Percentiles rank a stretch among this genome's conserved stretches.
Conservation (phyloP, 106 monocot genomes). For the Allium sativum region DNA sequence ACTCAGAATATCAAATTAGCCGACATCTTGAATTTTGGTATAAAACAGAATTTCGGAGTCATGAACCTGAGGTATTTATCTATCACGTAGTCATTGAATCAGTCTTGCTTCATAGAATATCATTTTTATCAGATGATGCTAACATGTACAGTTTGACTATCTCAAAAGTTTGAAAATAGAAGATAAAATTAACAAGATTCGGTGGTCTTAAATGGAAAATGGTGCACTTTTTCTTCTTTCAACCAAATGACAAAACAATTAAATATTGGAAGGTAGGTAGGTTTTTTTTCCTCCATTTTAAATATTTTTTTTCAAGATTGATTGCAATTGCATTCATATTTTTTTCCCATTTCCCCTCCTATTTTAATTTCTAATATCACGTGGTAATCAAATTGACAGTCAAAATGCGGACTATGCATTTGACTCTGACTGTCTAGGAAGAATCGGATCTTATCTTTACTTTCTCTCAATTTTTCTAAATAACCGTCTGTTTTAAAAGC, state of each 20-base stretch:
- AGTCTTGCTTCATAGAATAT: not conserved
- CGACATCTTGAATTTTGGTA: conserved; percentile 70
- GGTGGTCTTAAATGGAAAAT: conserved; percentile 60
- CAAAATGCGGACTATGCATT: too few species aligned
- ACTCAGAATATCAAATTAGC: conserved; percentile 31
- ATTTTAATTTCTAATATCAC: too few species aligned
- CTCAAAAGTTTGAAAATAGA: conserved; percentile 91
- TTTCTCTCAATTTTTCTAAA: too few species aligned
- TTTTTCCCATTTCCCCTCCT: too few species aligned
- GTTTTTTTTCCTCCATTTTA: not conserved
- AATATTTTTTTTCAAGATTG: not conserved
- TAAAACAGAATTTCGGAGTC: conserved; percentile 79
- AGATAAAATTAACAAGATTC: conserved; percentile 78
- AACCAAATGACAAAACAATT: conserved; percentile 79
- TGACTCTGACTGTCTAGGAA: too few species aligned
- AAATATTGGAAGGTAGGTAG: conserved; percentile 69
- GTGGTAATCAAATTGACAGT: too few species aligned
- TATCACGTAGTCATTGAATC: not conserved
- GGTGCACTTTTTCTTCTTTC: conserved; percentile 67
- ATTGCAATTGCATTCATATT: too few species aligned
- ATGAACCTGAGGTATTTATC: conserved; percentile 67
- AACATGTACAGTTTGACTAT: conserved; percentile 56
- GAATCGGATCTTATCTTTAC: too few species aligned
- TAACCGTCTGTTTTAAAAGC: too few species aligned
- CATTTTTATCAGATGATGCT: not conserved